Base-by-base conservation (phyloP, 495 filamentous ascomycete genomes). In the Neurospora sp. region DNA sequence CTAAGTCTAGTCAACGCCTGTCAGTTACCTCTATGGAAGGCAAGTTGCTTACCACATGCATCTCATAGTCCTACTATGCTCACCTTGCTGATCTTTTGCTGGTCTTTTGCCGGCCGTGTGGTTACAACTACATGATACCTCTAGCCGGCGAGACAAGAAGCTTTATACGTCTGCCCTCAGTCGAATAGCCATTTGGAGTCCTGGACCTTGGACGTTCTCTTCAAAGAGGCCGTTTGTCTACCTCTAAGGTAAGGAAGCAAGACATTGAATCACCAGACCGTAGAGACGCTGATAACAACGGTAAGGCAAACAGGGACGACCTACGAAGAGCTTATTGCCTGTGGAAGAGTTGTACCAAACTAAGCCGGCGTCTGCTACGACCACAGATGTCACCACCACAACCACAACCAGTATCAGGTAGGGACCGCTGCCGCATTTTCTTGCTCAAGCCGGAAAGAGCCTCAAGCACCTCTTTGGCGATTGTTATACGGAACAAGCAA, bases 321-420 rank as follows among this genome's bases (percentile, higher is more conserved):
- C 22, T 27, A 27, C 22, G 27, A 16, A 40, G 0, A 40, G 3
- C 2, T 11, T 3, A 12, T 1, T 11, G 39, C 10, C 0, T 0
- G 39, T 40, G 39, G 3, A 12, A 40, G 10, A 9, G 3, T 35
- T 11, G 1, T 39, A 0, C 0, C 0, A 35, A 35, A 4, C 10
- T 3, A 40, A 12, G 9, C 39, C 10, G 0, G 39, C 10, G 39
- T 4, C 39, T 37, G 5, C 35, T 37, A 37, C 35, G 35, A 35
- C 35, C 35, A 35, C 35, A 35, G 35, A 35, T 35, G 35, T 35
- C 35, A 35, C 35, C 35, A 31, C 27, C 27, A 31, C 27, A 31
- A 35, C 5, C 35, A 35, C 35, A 6, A 35, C 35, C 35, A 6
- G 35, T 35, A 35, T 35, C 0, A 35, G 31, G 5, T 35, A 35